phyloP scores from a whole-genome alignment of 2,329 filamentous ascomycete species.

The Colletotrichum chrysophilum region DNA sequence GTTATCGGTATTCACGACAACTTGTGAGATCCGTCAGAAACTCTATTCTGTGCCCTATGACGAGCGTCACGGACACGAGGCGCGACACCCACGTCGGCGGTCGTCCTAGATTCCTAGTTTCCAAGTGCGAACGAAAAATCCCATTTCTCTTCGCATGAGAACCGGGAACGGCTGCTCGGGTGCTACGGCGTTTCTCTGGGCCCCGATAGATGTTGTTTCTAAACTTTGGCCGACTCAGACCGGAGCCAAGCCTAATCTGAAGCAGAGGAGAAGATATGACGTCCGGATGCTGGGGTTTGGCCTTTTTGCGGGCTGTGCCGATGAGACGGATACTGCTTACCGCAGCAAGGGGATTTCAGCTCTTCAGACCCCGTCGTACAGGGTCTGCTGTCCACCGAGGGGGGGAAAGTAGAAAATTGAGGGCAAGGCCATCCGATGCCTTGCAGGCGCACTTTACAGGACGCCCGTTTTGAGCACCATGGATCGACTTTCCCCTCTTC shows the following conservation, averaged over 20 bases:
- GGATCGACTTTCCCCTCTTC: not conserved
- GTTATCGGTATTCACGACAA: not conserved
- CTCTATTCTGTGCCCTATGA: not conserved
- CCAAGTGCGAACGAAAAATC: not conserved
- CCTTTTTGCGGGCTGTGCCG: not conserved
- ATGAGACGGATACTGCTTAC: not conserved
- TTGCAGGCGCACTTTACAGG: not conserved
- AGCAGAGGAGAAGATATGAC: slow-evolving; percentile 14
- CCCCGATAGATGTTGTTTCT: slow-evolving; percentile 3
- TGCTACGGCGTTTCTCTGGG: slow-evolving; percentile 2
- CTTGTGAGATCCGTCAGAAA: not conserved
- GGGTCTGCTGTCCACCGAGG: not conserved
- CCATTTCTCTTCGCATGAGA: not conserved
- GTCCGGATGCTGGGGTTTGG: slow-evolving; percentile 1
- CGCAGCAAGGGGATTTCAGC: not conserved
- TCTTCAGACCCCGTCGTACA: not conserved
- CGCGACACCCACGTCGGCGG: not conserved
- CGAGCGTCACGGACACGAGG: not conserved
- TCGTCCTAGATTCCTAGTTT: not conserved
- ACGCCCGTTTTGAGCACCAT: slow-evolving; percentile 10
- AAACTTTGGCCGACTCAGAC: slow-evolving; percentile 1
- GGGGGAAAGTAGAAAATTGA: not conserved
- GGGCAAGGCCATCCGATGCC: not conserved
- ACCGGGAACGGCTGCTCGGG: slow-evolving; percentile 8
- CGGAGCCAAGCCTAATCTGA: slow-evolving; percentile 4